phyloP scores from a whole-genome alignment of 2,329 filamentous ascomycete species.

The Talaromyces marneffei region DNA sequence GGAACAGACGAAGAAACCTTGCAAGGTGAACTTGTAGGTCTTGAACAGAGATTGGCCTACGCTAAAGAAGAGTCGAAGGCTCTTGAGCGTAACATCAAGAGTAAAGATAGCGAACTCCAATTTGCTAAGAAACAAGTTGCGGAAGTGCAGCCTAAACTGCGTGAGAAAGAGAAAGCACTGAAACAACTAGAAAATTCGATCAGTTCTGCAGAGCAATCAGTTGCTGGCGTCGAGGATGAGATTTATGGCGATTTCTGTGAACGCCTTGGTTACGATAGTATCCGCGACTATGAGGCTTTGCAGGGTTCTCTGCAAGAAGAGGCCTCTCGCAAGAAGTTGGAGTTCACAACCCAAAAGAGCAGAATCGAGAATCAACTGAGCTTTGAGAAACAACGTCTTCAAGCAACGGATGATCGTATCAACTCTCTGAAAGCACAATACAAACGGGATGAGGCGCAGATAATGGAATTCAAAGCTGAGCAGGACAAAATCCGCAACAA shows the following conservation, averaged over 20 bases:
- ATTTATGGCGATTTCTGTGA: conserved; percentile 82
- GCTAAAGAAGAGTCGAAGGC: conserved; percentile 70
- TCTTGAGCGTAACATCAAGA: conserved; percentile 74
- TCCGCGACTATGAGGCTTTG: conserved; percentile 87
- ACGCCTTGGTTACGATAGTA: conserved; percentile 77
- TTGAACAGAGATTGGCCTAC: conserved; percentile 69
- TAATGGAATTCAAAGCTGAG: conserved; percentile 64
- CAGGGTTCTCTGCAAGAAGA: conserved; percentile 91
- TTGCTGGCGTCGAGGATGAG: conserved; percentile 78
- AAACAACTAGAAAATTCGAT: conserved; percentile 56
- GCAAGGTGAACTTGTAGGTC: conserved; percentile 69
- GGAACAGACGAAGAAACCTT: conserved; percentile 73
- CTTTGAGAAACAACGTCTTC: conserved; percentile 65
- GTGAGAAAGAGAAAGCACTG: conserved; percentile 64
- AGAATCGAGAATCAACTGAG: conserved; percentile 56
- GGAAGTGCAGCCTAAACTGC: conserved; percentile 71
- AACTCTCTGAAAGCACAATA: conserved; percentile 61
- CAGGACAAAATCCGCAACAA: conserved; percentile 69
- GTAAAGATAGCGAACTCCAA: conserved; percentile 75
- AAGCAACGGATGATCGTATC: conserved; percentile 64
- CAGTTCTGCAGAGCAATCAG: conserved; percentile 54
- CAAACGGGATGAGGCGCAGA: conserved; percentile 60
- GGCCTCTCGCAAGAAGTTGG: conserved; percentile 74
- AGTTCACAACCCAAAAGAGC: conserved; percentile 74
- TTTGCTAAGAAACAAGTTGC: conserved; percentile 66